A percentile compares a stretch with the other conserved stretches of the same genome.
phyloP scores from a whole-genome alignment of 129 eudicot genomes.

The Deinandra increscens region DNA sequence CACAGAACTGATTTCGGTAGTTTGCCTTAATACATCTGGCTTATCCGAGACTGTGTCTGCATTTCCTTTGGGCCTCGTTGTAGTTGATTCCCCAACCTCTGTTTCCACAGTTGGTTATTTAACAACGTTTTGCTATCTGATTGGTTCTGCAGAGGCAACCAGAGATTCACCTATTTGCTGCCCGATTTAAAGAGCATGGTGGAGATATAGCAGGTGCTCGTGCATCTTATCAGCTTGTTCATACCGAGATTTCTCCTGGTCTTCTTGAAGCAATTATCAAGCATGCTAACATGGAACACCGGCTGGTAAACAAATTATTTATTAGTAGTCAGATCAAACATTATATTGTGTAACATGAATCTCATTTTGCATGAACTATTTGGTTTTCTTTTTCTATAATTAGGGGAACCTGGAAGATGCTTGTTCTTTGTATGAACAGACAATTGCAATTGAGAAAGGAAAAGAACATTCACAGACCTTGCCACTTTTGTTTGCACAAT shows the following conservation, averaged over 20 bases:
- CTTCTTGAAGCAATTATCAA: slow-evolving; percentile 87
- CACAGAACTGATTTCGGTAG: background rate
- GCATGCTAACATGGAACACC: slow-evolving; percentile 97
- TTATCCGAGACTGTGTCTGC: slow-evolving; percentile 2
- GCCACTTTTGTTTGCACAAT: slow-evolving; percentile 83
- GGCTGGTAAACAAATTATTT: slow-evolving; percentile 59
- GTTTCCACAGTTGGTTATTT: background rate
- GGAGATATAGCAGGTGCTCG: slow-evolving; percentile 85
- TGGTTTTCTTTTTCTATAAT: slow-evolving; percentile 12
- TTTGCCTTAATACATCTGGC: background rate
- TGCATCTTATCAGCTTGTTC: slow-evolving; percentile 92
- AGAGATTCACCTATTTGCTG: slow-evolving; percentile 97
- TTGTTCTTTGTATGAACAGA: slow-evolving; percentile 83
- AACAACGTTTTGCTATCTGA: slow-evolving; percentile 17
- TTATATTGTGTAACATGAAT: slow-evolving; percentile 14
- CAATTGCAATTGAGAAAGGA: slow-evolving; percentile 92
- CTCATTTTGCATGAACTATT: slow-evolving; percentile 8
- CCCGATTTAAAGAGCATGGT: slow-evolving; percentile 67
- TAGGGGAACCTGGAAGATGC: slow-evolving; percentile 93
- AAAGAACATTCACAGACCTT: slow-evolving; percentile 93
- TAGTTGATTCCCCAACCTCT: background rate
- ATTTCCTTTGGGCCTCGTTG: background rate
- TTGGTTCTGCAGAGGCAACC: slow-evolving; percentile 84
- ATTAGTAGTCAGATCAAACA: background rate
- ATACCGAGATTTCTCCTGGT: slow-evolving; percentile 92